Percentiles rank a stretch among this genome's conserved stretches.
Evolutionary conservation across 139 green algal species (phyloP).

Genomic region (Chlorella sp.): DNA sequence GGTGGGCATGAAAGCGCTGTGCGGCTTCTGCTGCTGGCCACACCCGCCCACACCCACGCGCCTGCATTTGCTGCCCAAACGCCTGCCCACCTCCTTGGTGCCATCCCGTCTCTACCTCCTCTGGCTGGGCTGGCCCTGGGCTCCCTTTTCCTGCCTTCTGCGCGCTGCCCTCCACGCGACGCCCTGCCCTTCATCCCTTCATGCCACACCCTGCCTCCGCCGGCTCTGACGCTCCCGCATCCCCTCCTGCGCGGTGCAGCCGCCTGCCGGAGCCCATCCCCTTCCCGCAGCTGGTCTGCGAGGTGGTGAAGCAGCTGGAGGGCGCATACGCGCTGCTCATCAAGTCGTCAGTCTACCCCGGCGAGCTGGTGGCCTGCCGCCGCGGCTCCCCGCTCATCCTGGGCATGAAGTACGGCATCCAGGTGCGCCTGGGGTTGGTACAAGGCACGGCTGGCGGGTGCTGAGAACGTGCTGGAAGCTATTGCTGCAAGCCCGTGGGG

Average conservation of each 20-base stretch:
- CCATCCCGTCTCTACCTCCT: no score
- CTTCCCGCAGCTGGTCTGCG: slow-evolving; percentile 91
- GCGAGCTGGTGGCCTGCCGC: slow-evolving; percentile 97
- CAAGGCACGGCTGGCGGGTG: no score
- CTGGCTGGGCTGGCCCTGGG: no score
- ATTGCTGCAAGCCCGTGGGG: no score
- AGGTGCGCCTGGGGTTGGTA: slow-evolving; percentile 21
- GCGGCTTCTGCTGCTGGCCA: no score
- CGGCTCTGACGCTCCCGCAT: no score
- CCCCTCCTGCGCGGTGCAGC: slow-evolving; percentile 1
- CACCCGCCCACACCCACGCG: no score
- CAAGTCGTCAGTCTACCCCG: slow-evolving; percentile 94
- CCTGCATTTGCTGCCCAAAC: no score
- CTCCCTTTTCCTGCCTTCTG: slow-evolving; percentile 65
- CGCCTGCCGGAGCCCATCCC: slow-evolving; percentile 66
- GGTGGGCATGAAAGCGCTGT: slow-evolving; percentile 29
- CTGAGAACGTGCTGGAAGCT: no score
- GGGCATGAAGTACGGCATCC: slow-evolving; percentile 80
- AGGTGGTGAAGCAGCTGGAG: slow-evolving; percentile 96
- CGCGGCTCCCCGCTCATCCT: slow-evolving; percentile 94
- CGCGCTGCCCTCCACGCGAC: slow-evolving; percentile 86
- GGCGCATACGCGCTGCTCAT: slow-evolving; percentile 97
- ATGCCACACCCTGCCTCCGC: slow-evolving; percentile 61
- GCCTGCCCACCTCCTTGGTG: no score
- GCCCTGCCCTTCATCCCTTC: no score